Evolutionary conservation across 2,329 filamentous ascomycete genomes (phyloP).

Genomic region (Leptographium galeiforme): DNA sequence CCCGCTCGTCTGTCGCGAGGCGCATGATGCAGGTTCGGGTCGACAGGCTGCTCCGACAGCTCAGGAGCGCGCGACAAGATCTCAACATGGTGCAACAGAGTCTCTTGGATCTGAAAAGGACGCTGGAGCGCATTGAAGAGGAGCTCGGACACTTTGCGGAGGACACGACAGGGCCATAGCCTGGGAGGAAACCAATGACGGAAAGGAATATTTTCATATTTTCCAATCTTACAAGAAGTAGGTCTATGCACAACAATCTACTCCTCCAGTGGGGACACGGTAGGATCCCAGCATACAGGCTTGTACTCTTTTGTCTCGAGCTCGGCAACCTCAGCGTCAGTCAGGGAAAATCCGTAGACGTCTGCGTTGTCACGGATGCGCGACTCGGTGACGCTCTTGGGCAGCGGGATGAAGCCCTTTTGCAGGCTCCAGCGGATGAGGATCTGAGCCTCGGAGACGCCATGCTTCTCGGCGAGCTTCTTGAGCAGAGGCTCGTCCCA

Average conservation of each 20-base stretch:
- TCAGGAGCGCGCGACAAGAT: too few relatives aligned
- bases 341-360: conserved; percentile 47
- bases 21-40: too few relatives aligned
- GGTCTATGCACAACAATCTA: not conserved
- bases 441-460: conserved; percentile 62
- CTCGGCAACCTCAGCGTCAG: conserved; percentile 40
- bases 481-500: conserved; percentile 54
- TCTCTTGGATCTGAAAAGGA: too few relatives aligned
- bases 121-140: too few relatives aligned
- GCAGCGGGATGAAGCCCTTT: conserved; percentile 55
- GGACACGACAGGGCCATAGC: too few relatives aligned
- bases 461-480: conserved; percentile 55
- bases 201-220: too few relatives aligned
- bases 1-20: too few relatives aligned
- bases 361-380: conserved; percentile 51
- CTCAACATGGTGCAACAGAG: too few relatives aligned
- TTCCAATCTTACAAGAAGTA: too few relatives aligned
- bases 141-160: too few relatives aligned
- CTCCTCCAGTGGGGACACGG: conserved; percentile 9
- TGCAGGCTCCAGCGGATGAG: conserved; percentile 72
- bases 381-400: conserved; percentile 46
- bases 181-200: too few relatives aligned
- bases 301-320: conserved; percentile 17
- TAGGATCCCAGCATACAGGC: conserved; percentile 18
- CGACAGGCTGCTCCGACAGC: too few relatives aligned